A percentile compares a stretch with the other conserved stretches of the same genome.
Conservation (phyloP, 2,329 filamentous ascomycete species). For the Venturia aucupariae region DNA sequence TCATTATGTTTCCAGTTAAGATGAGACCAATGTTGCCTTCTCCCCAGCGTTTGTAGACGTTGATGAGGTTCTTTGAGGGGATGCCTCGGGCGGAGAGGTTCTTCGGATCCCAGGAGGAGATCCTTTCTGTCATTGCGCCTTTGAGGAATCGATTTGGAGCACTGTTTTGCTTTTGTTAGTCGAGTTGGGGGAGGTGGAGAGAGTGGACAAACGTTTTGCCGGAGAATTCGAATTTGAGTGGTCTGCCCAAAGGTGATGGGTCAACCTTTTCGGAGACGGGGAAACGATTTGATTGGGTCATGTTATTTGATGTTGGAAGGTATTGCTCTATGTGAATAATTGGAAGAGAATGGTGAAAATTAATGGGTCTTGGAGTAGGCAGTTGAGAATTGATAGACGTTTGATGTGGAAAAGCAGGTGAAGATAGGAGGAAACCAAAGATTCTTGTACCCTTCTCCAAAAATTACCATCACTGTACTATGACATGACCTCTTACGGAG, state of each 20-base stretch:
- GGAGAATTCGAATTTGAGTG: conserved; percentile 10
- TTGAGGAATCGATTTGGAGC: conserved; percentile 14
- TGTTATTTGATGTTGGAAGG: background rate
- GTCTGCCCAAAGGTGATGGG: background rate
- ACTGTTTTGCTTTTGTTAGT: background rate
- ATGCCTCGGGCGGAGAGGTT: conserved; percentile 45
- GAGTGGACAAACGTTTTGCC: background rate
- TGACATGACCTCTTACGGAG: background rate
- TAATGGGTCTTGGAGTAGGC: background rate
- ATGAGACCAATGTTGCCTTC: conserved; percentile 48
- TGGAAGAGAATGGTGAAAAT: background rate
- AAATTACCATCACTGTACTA: background rate
- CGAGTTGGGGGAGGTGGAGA: background rate
- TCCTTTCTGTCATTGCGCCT: conserved; percentile 53
- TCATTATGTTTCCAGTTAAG: conserved; percentile 55
- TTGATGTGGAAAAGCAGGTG: background rate
- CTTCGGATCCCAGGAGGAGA: conserved; percentile 51
- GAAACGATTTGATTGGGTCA: conserved; percentile 5
- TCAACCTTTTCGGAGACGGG: conserved; percentile 2
- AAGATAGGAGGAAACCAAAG: background rate
- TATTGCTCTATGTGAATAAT: background rate
- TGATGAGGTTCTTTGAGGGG: conserved; percentile 43
- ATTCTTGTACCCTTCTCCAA: background rate
- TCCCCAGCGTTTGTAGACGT: conserved; percentile 32
- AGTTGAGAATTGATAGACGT: background rate